phyloP scores from a whole-genome alignment of 345 rosid species.

The Capsella bursapastoris region DNA sequence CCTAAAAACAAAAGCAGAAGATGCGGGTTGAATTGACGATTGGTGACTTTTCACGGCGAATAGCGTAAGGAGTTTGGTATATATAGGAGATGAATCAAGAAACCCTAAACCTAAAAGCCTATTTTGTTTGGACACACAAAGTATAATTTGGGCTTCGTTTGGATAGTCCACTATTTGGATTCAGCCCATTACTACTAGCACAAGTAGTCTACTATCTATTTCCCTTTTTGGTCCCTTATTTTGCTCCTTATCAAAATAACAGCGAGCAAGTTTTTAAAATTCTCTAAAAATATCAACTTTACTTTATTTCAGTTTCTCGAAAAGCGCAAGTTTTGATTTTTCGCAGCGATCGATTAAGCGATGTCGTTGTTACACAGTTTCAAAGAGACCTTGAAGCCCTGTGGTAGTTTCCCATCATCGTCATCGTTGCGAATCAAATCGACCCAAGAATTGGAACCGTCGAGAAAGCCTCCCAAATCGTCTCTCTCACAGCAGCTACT shows the following conservation, averaged over 20 bases:
- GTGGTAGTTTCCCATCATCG: constrained; percentile 44
- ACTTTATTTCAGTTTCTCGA: background rate
- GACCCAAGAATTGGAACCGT: constrained; percentile 51
- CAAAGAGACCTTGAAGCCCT: constrained; percentile 79
- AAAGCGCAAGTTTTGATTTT: background rate
- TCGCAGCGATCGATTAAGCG: constrained; percentile 18
- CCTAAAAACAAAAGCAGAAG: background rate
- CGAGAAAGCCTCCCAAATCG: constrained; percentile 87
- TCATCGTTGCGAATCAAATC: constrained; percentile 41
- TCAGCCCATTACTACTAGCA: background rate
- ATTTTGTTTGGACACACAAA: background rate
- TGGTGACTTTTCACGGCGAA: no score
- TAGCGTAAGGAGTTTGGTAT: background rate
- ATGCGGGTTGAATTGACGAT: background rate
- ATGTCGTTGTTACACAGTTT: constrained; percentile 62
- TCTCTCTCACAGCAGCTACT: constrained; percentile 73
- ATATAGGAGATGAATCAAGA: constrained; percentile 20
- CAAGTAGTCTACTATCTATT: background rate
- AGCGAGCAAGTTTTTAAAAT: background rate
- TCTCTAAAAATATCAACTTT: background rate
- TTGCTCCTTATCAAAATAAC: background rate
- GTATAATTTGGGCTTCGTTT: constrained; percentile 1
- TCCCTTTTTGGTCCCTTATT: background rate
- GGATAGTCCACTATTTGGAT: background rate
- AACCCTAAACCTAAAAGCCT: constrained; percentile 33